Base-by-base conservation (phyloP, 805 yeast species). In the Teunomyces panamensis region DNA sequence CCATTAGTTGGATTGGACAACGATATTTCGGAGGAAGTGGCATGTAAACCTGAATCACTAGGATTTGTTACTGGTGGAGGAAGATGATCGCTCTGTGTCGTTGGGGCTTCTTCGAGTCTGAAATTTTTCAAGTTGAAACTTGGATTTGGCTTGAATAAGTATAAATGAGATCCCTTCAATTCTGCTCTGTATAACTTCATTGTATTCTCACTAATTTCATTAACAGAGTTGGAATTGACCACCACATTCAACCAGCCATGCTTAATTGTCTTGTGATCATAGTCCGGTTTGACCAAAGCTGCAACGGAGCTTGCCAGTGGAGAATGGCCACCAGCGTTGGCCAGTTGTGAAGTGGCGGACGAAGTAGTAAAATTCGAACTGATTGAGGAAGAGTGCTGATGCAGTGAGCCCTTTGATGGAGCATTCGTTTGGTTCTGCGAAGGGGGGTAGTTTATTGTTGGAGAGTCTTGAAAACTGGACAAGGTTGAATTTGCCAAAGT, bases 151-250 rank as follows among this genome's bases (percentile, higher is more conserved):
- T 80, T 85, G 69, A 79, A 87, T 13, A 90, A 63, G 46, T 74
- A 72, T 45, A 90, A 65, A 37, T 73, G 71, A 1, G 90, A 80
- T 14, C 96, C 96, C 56, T 76, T 80, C 48, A 90, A 67, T 57
- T 83, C 88, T 0, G 86, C 89, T 44, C 85, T 73, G 48, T 72
- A 80, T 29, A 88, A 62, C 49, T 77, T 68, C 63, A 76, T 54
- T 28, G 66, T 67, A 7, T 64, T 65, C 37, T 67, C 74, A 39
- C 63, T 50, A 56, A 65, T 62, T 39, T 67, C 72, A 36, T 52
- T 57, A 24, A 60, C 60, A 4, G 69, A 62, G 43, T 63, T 54
- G 30, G 70, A 60, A 55, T 65, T 70, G 28, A 67, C 49, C 9
- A 68, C 63, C 5, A 62, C 70, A 47, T 73, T 73, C 30, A 70